Percentiles rank a stretch among this genome's conserved stretches.
These are phyloP conservation scores for Tolypocladium guangdongense DNA, from an alignment of 2,329 filamentous ascomycete genomes.

Conservation along the genomic window DNA sequence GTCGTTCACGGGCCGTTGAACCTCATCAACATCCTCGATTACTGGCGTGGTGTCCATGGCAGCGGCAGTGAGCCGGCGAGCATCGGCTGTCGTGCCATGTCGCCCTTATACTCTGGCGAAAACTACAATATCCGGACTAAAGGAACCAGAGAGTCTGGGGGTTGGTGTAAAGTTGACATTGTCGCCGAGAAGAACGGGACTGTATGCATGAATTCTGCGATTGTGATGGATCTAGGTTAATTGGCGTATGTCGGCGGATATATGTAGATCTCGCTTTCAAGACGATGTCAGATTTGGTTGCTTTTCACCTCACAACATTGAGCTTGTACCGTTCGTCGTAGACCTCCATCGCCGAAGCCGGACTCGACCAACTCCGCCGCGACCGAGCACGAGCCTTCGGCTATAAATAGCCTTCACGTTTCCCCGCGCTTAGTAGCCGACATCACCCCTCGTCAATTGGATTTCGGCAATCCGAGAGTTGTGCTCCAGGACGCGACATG, in stretches of 20 bases:
- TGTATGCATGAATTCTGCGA: slow-evolving; percentile 6
- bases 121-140: slow-evolving; percentile 49
- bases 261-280: background rate
- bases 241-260: background rate
- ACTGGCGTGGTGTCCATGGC: slow-evolving; percentile 45
- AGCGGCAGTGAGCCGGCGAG: slow-evolving; percentile 16
- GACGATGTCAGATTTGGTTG: background rate
- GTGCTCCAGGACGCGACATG: no score
- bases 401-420: background rate
- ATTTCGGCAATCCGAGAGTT: background rate
- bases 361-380: background rate
- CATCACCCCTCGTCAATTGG: background rate
- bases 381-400: background rate
- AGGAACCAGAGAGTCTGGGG: slow-evolving; percentile 23
- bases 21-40: slow-evolving; percentile 59
- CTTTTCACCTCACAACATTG: background rate
- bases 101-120: slow-evolving; percentile 60
- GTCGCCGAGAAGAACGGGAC: slow-evolving; percentile 31
- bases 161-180: slow-evolving; percentile 28
- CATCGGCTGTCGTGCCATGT: slow-evolving; percentile 57
- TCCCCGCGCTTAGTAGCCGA: background rate
- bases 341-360: background rate
- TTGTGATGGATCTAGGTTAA: background rate
- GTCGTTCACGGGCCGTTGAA: slow-evolving; percentile 77
- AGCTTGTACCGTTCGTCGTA: no score